phyloP scores from a whole-genome alignment of 805 yeast species.

The Hanseniaspora mollemarum region DNA sequence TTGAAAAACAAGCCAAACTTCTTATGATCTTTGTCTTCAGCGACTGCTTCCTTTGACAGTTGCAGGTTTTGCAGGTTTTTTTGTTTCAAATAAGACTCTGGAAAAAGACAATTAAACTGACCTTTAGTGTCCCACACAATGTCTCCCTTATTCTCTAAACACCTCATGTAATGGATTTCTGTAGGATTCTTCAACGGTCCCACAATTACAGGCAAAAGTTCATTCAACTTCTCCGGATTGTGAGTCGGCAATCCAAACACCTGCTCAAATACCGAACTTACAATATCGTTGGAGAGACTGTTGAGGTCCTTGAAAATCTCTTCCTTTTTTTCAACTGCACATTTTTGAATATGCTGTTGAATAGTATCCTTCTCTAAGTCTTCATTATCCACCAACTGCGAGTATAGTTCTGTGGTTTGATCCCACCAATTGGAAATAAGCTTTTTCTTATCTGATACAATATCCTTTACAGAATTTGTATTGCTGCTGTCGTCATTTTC shows the following conservation, averaged over 20 bases:
- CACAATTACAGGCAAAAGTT: slow-evolving; percentile 1
- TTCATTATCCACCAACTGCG: slow-evolving; percentile 4
- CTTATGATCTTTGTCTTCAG: slow-evolving; percentile 34
- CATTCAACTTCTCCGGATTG: neutral
- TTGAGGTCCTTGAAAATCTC: slow-evolving; percentile 7
- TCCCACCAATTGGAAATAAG: slow-evolving; percentile 16
- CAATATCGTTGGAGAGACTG: slow-evolving; percentile 10
- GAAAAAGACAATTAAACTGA: slow-evolving; percentile 84
- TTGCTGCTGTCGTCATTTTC: slow-evolving; percentile 2
- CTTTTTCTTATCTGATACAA: slow-evolving; percentile 2
- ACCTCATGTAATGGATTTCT: slow-evolving; percentile 45
- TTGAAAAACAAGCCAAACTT: slow-evolving; percentile 48
- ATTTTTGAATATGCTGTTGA: slow-evolving; percentile 4
- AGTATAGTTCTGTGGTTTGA: slow-evolving; percentile 13
- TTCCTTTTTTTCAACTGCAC: slow-evolving; percentile 13
- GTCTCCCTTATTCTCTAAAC: slow-evolving; percentile 53
- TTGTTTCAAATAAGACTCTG: slow-evolving; percentile 36
- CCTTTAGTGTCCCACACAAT: slow-evolving; percentile 79
- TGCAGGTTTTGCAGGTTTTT: slow-evolving; percentile 29
- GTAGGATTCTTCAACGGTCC: slow-evolving; percentile 35
- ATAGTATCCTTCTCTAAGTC: slow-evolving; percentile 5
- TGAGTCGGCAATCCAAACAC: slow-evolving; percentile 12
- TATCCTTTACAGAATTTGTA: neutral
- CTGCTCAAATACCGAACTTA: slow-evolving; percentile 10
- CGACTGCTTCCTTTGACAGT: slow-evolving; percentile 51